Conservation (phyloP, 495 filamentous ascomycete species). For the Tuber microsphaerosporum region DNA sequence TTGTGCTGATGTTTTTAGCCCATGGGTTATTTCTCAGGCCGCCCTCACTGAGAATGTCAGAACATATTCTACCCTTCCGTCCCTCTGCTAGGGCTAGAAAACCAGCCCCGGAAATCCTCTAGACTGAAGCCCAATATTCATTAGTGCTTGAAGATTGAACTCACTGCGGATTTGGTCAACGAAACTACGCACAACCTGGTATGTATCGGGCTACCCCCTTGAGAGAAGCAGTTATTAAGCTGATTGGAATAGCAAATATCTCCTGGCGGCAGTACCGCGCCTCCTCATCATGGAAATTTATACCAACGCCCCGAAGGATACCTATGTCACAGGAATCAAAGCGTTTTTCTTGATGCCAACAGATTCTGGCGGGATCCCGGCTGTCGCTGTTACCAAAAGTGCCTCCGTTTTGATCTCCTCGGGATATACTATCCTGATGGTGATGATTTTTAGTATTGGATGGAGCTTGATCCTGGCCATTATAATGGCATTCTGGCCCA, state of each 20-base stretch:
- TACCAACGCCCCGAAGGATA: background rate
- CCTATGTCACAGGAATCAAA: background rate
- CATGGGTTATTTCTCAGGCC: rapidly evolving
- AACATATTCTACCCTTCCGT: background rate
- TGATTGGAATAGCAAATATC: background rate
- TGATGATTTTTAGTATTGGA: background rate
- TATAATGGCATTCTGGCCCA: background rate
- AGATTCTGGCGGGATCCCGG: background rate
- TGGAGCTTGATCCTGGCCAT: background rate
- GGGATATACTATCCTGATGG: background rate
- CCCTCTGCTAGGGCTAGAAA: background rate
- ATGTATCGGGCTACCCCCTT: background rate
- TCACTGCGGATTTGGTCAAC: background rate
- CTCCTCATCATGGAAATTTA: background rate
- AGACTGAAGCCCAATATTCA: background rate
- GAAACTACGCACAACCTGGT: background rate
- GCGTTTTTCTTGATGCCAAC: background rate
- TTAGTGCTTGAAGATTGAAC: background rate
- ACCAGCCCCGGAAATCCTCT: background rate
- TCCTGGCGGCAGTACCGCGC: background rate
- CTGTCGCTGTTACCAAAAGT: background rate
- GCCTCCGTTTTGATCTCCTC: background rate
- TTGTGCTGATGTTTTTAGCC: background rate
- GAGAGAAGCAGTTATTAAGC: background rate
- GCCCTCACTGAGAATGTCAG: background rate